These are phyloP conservation scores for Vickermania ingenoplastis DNA, from an alignment of 208 protist species.

Conservation along the genomic window DNA sequence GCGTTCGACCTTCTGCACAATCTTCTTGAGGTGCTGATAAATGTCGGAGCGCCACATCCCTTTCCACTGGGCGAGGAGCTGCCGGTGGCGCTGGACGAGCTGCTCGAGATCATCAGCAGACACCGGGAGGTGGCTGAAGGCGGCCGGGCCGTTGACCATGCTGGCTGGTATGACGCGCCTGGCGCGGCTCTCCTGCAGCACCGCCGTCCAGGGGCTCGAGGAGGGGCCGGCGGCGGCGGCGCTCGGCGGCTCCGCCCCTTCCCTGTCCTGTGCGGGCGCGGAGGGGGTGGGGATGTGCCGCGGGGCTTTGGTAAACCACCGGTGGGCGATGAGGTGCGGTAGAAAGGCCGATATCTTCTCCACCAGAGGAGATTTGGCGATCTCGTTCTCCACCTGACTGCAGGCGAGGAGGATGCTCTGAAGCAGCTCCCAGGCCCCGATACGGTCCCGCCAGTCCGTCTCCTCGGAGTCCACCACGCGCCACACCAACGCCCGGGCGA, in stretches of 20 bases:
- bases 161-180: slow-evolving; percentile 51
- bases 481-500: slow-evolving; percentile 71
- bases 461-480: slow-evolving; percentile 73
- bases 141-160: slow-evolving; percentile 28
- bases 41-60: slow-evolving; percentile 53
- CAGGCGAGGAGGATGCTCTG: slow-evolving; percentile 57
- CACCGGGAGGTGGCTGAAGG: neutral
- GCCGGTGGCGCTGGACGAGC: slow-evolving; percentile 26
- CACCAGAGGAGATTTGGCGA: slow-evolving; percentile 44
- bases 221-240: neutral
- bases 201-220: neutral
- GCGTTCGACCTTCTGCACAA: slow-evolving; percentile 28
- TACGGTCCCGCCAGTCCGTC: slow-evolving; percentile 36
- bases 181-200: neutral
- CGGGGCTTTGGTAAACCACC: slow-evolving; percentile 40
- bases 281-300: neutral
- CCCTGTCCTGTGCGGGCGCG: too few relatives aligned
- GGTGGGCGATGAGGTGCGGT: slow-evolving; percentile 58
- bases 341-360: slow-evolving; percentile 61
- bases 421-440: slow-evolving; percentile 66
- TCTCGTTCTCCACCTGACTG: slow-evolving; percentile 28
- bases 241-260: neutral
- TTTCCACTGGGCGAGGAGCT: slow-evolving; percentile 46
- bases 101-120: neutral
- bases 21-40: slow-evolving; percentile 45